Evolutionary conservation across 148 eudicot species (phyloP), one percentile per base, ranked within the genome.

Genomic region (Simmondsia chinensis): DNA sequence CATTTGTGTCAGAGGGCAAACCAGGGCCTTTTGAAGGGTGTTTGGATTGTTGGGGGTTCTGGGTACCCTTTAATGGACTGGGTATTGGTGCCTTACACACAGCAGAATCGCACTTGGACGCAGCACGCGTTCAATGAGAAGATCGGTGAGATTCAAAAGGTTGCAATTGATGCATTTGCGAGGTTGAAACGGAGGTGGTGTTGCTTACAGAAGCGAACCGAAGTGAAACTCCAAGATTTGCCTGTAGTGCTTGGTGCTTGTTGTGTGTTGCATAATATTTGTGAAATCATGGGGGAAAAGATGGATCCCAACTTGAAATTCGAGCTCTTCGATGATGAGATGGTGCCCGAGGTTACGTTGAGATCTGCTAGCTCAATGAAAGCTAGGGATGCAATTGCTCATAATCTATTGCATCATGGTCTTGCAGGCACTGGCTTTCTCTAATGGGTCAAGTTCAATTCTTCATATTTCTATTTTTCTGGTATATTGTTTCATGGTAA

Each of bases 201-300:
- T 37, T 87, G 94, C 65, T 61, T 87, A 72, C 96, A 83, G 58
- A 87, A 77, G 49, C 60, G 94, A 43, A 82, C 88, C 2, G 96
- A 87, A 49, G 85, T 87, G 15, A 87, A 87, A 30, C 82, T 87
- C 9, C 85, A 79, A 44, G 96, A 88, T 16, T 64, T 83, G 76
- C 94, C 94, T 4, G 82, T 83, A 6, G 83, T 88, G 16, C 80
- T 88, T 13, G 96, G 96, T 48, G 96, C 94, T 12, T 88, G 96
- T 22, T 88, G 96, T 29, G 94, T 88, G 2, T 54, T 88, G 79
- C 94, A 88, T 56, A 88, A 88, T 39, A 88, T 88, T 48, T 88
- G 96, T 22, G 89, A 88, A 48, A 45, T 88, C 71, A 83, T 67
- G 44, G 65, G 69, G 1, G 96, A 88, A 25, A 53, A 39, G 15